Conservation (phyloP, 1,284 basidiomycete species). For the Papiliotrema flavescens region DNA sequence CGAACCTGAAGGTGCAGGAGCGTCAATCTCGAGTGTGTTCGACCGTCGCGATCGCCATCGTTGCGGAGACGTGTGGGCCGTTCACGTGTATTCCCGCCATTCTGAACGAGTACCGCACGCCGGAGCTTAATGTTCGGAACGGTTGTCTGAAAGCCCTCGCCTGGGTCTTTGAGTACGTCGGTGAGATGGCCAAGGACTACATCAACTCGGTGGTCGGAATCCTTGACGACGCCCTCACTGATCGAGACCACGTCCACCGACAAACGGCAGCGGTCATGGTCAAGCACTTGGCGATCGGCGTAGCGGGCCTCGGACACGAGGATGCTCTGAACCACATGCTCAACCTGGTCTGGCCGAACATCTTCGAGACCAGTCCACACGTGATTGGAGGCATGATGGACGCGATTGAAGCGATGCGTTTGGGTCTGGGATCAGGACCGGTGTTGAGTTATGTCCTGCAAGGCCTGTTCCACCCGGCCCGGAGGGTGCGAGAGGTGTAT, state of each 20-base stretch:
- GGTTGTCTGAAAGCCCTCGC: constrained; percentile 97
- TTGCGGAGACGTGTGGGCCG: constrained; percentile 95
- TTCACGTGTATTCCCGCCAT: constrained; percentile 99
- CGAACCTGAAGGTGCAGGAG: constrained; percentile 96
- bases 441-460: constrained; percentile 75
- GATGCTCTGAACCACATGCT: constrained; percentile 96
- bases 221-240: constrained; percentile 95
- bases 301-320: constrained; percentile 94
- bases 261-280: constrained; percentile 99
- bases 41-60: constrained; percentile 94
- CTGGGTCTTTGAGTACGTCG: constrained; percentile 99
- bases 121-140: constrained; percentile 97
- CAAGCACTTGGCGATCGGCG: constrained; percentile 95
- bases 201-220: constrained; percentile 95
- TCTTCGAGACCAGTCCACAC: constrained; percentile 96
- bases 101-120: constrained; percentile 96
- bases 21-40: constrained; percentile 98
- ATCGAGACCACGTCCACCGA: constrained; percentile 95
- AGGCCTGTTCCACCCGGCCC: constrained; percentile 90
- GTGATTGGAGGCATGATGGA: constrained; percentile 97
- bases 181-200: constrained; percentile 99
- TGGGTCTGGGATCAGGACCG: constrained; percentile 90
- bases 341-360: constrained; percentile 99
- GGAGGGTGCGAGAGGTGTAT: constrained; percentile 93
- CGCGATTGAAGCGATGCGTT: constrained; percentile 92